Base-by-base conservation (phyloP, 1,139 yeast species). In the Suhomyces taliae region DNA sequence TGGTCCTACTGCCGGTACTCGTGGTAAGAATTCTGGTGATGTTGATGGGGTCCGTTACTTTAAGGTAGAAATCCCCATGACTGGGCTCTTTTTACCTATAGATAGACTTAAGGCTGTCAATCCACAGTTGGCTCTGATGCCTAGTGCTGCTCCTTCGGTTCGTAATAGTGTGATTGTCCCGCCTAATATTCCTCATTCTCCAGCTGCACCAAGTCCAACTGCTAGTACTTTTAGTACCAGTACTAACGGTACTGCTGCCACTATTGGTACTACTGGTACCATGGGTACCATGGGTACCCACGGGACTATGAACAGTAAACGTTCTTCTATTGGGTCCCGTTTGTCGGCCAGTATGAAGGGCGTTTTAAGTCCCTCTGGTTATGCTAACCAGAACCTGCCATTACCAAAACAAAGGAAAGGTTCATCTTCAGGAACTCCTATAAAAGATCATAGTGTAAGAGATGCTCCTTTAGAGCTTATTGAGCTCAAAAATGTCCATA, bases 81-180 rank as follows among this genome's bases (percentile, higher is more conserved):
- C 90, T 26, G 97, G 97, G 0, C 65, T 90, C 34, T 90, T 90
- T 59, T 72, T 90, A 39, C 85, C 91, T 2, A 79, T 82, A 57
- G 82, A 82, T 27, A 79, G 89, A 58, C 73, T 89, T 27, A 71
- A 74, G 41, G 57, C 64, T 12, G 70, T 65, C 27, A 76, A 76
- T 52, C 70, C 74, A 2, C 66, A 53, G 29, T 43, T 54, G 8
- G 37, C 45, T 7, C 37, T 24, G 36, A 9, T 38, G 37, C 37
- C 34, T 14, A 40, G 15, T 26, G 24, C 32, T 4, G 46, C 40
- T 3, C 39, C n/a, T 38, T 29, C 39, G n/a, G 14, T 7, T n/a
- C 27, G 50, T 9, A 34, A 44, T 43, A 47, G 47, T 29, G 36
- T 40, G 12, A 39, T 36, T 41, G 39, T 42, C 35, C 12, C 39